Percentiles rank a stretch among this genome's conserved stretches.
These are phyloP conservation scores for Starmerella stellata DNA, from an alignment of 805 yeast species.

Conservation along the genomic window DNA sequence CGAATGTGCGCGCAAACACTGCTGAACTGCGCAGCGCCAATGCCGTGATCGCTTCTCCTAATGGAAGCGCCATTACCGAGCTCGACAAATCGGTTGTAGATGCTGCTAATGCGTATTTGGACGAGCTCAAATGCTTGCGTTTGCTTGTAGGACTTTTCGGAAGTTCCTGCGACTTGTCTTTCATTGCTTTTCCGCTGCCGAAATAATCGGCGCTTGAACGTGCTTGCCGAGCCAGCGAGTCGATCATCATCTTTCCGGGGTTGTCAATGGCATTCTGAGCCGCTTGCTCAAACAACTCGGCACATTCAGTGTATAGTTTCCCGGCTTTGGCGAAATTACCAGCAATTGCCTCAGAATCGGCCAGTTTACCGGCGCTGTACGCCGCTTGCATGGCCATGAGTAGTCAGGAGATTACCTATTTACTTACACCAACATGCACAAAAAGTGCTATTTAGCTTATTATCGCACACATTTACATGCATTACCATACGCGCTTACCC, in stretches of 20 bases:
- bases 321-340: constrained; percentile 30
- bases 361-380: constrained; percentile 34
- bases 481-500: too few species aligned
- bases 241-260: constrained; percentile 22
- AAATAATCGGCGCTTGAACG: constrained; percentile 22
- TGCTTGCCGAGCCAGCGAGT: constrained; percentile 21
- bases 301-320: constrained; percentile 25
- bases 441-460: too few species aligned
- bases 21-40: constrained; percentile 12
- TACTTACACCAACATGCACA: too few species aligned
- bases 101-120: neutral
- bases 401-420: too few species aligned
- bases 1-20: constrained; percentile 13
- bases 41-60: constrained; percentile 12
- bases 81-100: neutral
- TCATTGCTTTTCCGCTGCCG: constrained; percentile 8
- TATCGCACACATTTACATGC: too few species aligned
- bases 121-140: neutral
- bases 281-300: constrained; percentile 22
- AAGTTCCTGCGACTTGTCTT: neutral
- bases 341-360: constrained; percentile 31
- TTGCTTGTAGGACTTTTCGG: neutral
- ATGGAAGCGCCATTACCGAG: constrained; percentile 3
- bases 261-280: constrained; percentile 16
- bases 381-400: constrained; percentile 25